Conservation (phyloP, 805 yeast species). For the Lipomyces orientalis region DNA sequence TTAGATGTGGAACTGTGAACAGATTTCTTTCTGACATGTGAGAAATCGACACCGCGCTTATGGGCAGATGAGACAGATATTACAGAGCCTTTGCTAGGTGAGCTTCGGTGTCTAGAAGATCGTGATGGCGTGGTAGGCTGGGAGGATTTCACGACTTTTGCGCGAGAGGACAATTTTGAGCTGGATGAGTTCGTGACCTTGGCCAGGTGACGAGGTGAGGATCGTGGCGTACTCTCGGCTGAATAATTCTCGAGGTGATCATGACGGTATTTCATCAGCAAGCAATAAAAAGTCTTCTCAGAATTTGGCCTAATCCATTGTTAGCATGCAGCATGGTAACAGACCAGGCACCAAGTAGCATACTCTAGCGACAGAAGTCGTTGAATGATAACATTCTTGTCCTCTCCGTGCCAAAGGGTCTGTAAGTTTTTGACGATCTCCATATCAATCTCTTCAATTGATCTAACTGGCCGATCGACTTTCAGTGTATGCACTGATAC, state of each 20-base stretch:
- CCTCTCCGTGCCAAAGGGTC: conserved; percentile 81
- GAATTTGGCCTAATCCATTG: conserved; percentile 55
- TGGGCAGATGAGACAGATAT: conserved; percentile 23
- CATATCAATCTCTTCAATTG: conserved; percentile 63
- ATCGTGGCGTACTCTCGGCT: conserved; percentile 22
- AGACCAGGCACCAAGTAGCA: neutral
- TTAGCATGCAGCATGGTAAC: neutral
- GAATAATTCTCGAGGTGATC: conserved; percentile 55
- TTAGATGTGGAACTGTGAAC: conserved; percentile 16
- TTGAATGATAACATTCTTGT: conserved; percentile 56
- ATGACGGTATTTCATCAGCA: conserved; percentile 72
- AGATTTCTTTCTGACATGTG: conserved; percentile 23
- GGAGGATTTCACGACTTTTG: conserved; percentile 4
- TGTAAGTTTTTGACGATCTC: conserved; percentile 78
- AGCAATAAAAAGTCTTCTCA: conserved; percentile 80
- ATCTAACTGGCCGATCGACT: conserved; percentile 46
- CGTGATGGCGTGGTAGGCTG: conserved; percentile 23
- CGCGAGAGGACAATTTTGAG: conserved; percentile 4
- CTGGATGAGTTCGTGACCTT: neutral
- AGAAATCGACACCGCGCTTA: conserved; percentile 33
- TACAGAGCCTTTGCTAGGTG: conserved; percentile 22
- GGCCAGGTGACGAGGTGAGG: conserved; percentile 23
- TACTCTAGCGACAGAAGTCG: conserved; percentile 56
- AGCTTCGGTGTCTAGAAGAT: conserved; percentile 1
- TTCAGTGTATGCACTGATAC: conserved; percentile 33